Evolutionary conservation across 2,329 filamentous ascomycete species (phyloP), one percentile per base, ranked within the genome.

Genomic region (Zymoseptoria brevis): DNA sequence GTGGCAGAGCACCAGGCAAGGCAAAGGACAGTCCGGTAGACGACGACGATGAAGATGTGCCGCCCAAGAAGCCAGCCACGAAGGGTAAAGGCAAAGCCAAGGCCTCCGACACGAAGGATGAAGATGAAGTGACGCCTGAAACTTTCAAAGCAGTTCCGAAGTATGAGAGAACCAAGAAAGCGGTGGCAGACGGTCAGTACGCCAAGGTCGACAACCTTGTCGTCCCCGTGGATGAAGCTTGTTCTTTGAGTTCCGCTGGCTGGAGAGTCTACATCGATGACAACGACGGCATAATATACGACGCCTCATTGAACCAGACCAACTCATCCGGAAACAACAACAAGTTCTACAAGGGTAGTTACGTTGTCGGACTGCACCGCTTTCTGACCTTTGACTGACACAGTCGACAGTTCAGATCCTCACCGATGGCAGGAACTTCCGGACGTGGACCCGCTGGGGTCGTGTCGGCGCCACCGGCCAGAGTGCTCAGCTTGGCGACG

Each of bases 261-360:
- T 74, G 73, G 57, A 66, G 67, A 9, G 89, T 95, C 30, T 85
- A 87, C 68, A 82, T 93, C 58, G 87, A 87, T 61, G 57, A 63
- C 9, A 74, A 81, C 1, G 73, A 81, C 48, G 83, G 84, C 19
- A 75, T 87, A 57, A 89, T 93, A 53, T 93, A 83, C 71, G 90
- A 95, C 69, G 89, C 88, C 0, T 85, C 87, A 0, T 77, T 95
- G 52, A 94, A 92, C 66, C 87, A 92, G 71, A 88, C 89, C 9
- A 88, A 90, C 65, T 77, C 88, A 0, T 75, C 77, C 0, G 74
- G 80, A 53, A 94, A 93, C 69, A 88, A 88, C 73, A 93, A 94
- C 73, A 94, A 94, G 66, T 93, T 92, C 72, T 93, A 92, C 69
- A 83, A 84, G 93, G 77, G 77, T 89, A 62, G n/a, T n/a, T n/a